Percentiles rank a stretch among this genome's conserved stretches.
Evolutionary conservation across 331 rosid species (phyloP).

Genomic region (Malus hybrid): DNA sequence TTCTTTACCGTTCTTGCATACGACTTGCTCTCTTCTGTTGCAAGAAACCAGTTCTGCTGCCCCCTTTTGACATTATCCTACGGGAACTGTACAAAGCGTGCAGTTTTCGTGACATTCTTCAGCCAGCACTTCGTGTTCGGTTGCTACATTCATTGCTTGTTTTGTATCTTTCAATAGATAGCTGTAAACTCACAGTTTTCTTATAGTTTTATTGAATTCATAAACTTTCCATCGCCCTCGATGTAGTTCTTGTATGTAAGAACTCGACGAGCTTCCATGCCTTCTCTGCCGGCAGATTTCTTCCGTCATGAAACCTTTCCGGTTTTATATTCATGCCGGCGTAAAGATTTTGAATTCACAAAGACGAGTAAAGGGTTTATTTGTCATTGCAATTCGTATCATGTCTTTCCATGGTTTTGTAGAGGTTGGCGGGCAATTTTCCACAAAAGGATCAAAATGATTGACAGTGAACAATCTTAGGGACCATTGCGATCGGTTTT

Average conservation of each 20-base stretch:
- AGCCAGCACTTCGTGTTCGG: not conserved
- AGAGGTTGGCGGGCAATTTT: no score
- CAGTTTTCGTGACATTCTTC: slow-evolving; percentile 5
- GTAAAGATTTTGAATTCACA: no score
- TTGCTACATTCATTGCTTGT: slow-evolving; percentile 1
- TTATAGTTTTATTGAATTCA: not conserved
- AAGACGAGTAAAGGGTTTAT: no score
- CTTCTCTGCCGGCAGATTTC: not conserved
- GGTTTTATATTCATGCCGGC: no score
- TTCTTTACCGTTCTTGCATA: not conserved
- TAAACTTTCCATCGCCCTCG: not conserved
- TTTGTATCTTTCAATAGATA: not conserved
- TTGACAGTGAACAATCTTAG: no score
- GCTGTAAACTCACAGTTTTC: not conserved
- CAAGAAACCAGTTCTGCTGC: slow-evolving; percentile 5
- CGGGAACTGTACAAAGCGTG: not conserved
- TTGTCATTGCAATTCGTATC: no score
- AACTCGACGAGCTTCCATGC: not conserved
- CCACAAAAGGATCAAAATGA: fast-evolving
- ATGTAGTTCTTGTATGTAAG: not conserved
- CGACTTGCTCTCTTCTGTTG: not conserved
- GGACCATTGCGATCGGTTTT: fast-evolving
- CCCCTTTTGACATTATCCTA: slow-evolving; percentile 2
- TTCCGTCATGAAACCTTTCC: not conserved
- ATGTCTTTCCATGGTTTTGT: no score